These are phyloP conservation scores for Parastagonospora nodorum DNA, from an alignment of 2,329 filamentous ascomycete species.

Conservation along the genomic window DNA sequence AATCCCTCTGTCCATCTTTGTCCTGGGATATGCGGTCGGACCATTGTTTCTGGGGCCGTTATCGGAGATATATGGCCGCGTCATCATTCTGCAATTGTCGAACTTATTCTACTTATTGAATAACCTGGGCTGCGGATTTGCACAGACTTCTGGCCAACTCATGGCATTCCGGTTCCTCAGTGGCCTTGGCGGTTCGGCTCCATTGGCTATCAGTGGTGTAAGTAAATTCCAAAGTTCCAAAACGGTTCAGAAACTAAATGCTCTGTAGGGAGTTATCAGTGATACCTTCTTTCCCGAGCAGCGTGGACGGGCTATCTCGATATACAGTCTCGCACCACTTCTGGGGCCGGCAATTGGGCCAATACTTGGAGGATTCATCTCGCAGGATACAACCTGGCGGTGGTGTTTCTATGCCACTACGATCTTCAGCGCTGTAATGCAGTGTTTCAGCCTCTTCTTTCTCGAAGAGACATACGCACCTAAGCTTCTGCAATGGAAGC, in stretches of 20 bases:
- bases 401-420: constrained; percentile 75
- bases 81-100: constrained; percentile 42
- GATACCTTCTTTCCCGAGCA: constrained; percentile 67
- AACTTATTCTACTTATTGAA: constrained; percentile 48
- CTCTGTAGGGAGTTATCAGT: constrained; percentile 45
- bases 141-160: constrained; percentile 39
- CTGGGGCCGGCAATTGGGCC: constrained; percentile 70
- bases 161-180: constrained; percentile 46
- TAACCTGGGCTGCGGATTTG: constrained; percentile 49
- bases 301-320: constrained; percentile 65
- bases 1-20: constrained; percentile 47
- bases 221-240: constrained; percentile 2
- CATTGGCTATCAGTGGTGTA: constrained; percentile 45
- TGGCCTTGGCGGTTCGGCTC: constrained; percentile 46
- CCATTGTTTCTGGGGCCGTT: constrained; percentile 46
- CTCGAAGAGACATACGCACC: constrained; percentile 70
- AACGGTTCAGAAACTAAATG: not conserved
- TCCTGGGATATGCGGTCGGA: constrained; percentile 48
- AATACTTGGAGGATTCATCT: constrained; percentile 68
- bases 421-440: constrained; percentile 66
- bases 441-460: constrained; percentile 65
- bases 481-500: constrained; percentile 64
- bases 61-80: constrained; percentile 47
- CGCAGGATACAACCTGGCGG: constrained; percentile 68
- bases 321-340: constrained; percentile 68